Base-by-base conservation (phyloP, 352 stramenopile species). In the Phytophthora palmivora region DNA sequence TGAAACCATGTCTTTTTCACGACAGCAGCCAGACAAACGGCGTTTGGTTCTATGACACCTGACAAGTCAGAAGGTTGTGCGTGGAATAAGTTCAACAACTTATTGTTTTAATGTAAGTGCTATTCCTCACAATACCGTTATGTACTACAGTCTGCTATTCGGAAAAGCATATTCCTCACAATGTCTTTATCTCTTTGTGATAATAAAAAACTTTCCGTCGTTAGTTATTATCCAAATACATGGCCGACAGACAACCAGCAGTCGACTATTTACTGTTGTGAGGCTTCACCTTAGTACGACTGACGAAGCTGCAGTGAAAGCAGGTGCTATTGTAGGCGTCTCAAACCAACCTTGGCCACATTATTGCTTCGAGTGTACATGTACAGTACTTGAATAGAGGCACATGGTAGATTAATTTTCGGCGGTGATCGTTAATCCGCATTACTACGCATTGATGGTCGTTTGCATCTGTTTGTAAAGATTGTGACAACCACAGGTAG, bases 221-320 rank as follows among this genome's bases (percentile, higher is more conserved):
- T 30, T 18, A 11, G 6, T 44, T 43, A 26, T 11, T 44, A 26
- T 59, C 51, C 39, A 59, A 59, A 59, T 26, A 26, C 51, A 59
- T 58, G 50, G 50, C n/a, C n/a, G n/a, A n/a, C 26, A 6, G 24
- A 36, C 36, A 46, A 4, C 21, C 33, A 56, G 21, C 49, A 41
- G 6, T 6, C 24, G 10, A 41, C 7, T 37, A 22, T 47, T 47
- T 57, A 46, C 49, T 24, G 16, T 21, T 21, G 24, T 12, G 30
- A 10, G 1, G 30, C 30, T 34, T 34, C 30, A 34, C 30, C 30
- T 9, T 34, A 34, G 30, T 12, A 14, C 7, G 30, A 34, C 30
- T 34, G 7, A 34, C 30, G 30, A 34, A 10, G 6, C 30, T 34
- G 30, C 30, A 14, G 30, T 34, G 6, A 34, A 34, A 34, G 30